Percentiles rank a stretch among this genome's conserved stretches.
Conservation (phyloP, 2,329 filamentous ascomycete species). For the Metarhizium anisopliae region DNA sequence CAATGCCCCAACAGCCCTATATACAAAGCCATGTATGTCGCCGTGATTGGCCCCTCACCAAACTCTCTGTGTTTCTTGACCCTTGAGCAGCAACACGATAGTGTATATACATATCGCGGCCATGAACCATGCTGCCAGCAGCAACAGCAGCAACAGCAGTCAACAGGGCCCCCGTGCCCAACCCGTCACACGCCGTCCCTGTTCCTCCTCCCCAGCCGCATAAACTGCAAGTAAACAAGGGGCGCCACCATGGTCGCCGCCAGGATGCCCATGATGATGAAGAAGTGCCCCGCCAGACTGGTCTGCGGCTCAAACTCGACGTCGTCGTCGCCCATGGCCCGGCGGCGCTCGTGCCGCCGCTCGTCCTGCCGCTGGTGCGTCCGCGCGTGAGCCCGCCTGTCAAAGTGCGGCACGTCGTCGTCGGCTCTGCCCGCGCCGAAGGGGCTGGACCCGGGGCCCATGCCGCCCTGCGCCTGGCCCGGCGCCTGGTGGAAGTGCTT, state of each 20-base stretch:
- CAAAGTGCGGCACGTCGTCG: slow-evolving; percentile 62
- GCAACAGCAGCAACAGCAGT: no score
- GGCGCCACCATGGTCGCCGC: slow-evolving; percentile 37
- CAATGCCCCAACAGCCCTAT: no score
- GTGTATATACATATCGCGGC: not conserved
- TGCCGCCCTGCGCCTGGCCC: no score
- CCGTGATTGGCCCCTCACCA: not conserved
- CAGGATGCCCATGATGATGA: slow-evolving; percentile 40
- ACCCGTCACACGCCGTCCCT: slow-evolving; percentile 11
- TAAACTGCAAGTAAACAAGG: slow-evolving; percentile 29
- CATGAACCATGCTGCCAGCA: not conserved
- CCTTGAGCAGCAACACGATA: no score
- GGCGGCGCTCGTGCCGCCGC: slow-evolving; percentile 25
- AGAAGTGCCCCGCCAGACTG: slow-evolving; percentile 35
- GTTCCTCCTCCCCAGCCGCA: slow-evolving; percentile 22
- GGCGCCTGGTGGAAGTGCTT: no score
- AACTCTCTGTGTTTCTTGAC: not conserved
- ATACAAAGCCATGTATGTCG: no score
- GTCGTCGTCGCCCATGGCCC: slow-evolving; percentile 30
- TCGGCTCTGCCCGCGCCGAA: slow-evolving; percentile 34
- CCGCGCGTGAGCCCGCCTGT: slow-evolving; percentile 60
- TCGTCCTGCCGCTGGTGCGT: slow-evolving; percentile 61
- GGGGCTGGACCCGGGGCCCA: slow-evolving; percentile 39
- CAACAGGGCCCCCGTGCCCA: not conserved
- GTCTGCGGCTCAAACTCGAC: slow-evolving; percentile 33